Conservation (phyloP, 805 yeast genomes). For the Kurtzmaniella cleridarum region DNA sequence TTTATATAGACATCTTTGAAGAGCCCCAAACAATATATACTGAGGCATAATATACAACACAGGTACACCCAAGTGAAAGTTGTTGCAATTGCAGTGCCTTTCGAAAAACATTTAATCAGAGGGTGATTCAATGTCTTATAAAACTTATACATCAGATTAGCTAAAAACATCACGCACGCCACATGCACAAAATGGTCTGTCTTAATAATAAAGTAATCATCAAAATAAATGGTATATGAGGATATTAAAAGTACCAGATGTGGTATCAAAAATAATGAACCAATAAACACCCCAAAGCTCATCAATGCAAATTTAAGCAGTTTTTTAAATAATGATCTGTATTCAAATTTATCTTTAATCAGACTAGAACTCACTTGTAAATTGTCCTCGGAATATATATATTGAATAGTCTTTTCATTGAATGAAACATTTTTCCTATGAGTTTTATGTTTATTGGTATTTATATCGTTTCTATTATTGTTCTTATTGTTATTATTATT, state of each 20-base stretch:
- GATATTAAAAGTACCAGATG: neutral
- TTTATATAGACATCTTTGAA: conserved; percentile 19
- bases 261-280: neutral
- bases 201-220: neutral
- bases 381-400: too few species aligned
- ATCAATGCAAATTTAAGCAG: conserved; percentile 8
- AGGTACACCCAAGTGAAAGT: conserved; percentile 20
- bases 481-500: too few species aligned
- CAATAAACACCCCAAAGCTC: conserved; percentile 3
- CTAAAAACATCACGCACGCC: neutral
- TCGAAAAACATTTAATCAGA: conserved; percentile 10
- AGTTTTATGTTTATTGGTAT: too few species aligned
- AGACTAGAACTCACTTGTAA: too few species aligned
- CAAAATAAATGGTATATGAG: neutral
- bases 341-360: too few species aligned
- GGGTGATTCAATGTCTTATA: conserved; percentile 12
- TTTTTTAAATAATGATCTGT: neutral
- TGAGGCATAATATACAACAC: conserved; percentile 10
- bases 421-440: too few species aligned
- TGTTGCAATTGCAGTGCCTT: conserved; percentile 10
- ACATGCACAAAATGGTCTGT: neutral
- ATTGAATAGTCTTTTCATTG: too few species aligned
- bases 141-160: neutral
- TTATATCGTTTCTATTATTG: too few species aligned
- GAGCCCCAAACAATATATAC: conserved; percentile 10